phyloP scores from a whole-genome alignment of 495 filamentous ascomycete genomes.

The Copromyces sp. region DNA sequence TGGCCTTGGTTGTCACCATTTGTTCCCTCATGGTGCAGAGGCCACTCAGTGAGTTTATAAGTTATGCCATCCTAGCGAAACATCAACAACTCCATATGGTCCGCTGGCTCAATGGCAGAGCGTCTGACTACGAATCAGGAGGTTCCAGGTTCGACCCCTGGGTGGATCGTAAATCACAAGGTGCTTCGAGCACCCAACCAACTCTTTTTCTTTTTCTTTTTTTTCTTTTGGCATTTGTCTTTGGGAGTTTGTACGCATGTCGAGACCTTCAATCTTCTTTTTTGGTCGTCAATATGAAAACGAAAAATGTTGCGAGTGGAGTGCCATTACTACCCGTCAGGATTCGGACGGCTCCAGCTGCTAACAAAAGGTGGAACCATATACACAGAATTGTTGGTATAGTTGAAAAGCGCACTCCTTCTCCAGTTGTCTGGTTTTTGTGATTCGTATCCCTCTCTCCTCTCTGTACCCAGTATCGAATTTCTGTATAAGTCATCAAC shows the following conservation, averaged over 20 bases:
- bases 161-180: neutral
- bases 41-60: neutral
- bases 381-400: neutral
- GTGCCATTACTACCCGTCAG: neutral
- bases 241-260: neutral
- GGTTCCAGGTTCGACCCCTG: neutral
- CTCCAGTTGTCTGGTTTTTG: neutral
- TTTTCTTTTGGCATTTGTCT: neutral
- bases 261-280: neutral
- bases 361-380: neutral
- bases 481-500: neutral
- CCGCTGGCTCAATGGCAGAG: neutral
- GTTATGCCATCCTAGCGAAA: neutral
- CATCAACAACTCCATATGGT: neutral
- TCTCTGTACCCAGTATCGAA: neutral
- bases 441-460: neutral
- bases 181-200: neutral
- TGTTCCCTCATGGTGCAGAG: neutral
- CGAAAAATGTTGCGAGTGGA: neutral
- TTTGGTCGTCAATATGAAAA: neutral
- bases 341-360: neutral
- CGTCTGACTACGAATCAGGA: neutral
- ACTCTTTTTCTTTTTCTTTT: neutral
- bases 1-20: neutral
- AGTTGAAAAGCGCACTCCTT: neutral